Evolutionary conservation across 73 alveolate genomes (phyloP), one percentile per base, ranked within the genome.

Genomic region (Paramecium sonneborni): DNA sequence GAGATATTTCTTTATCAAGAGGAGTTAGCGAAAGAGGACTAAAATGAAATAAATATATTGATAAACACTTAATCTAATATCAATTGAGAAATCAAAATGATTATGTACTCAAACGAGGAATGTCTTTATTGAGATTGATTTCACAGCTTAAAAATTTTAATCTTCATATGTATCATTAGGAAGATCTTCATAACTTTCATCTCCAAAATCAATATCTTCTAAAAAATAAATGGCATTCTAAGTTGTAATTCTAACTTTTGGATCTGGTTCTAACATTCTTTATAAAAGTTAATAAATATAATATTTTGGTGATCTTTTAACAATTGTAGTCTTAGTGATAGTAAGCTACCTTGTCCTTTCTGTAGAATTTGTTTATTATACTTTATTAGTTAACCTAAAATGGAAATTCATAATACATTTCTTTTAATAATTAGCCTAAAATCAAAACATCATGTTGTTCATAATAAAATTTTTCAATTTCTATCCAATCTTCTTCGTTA

Each of bases 11-110:
- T 5, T 38, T 72, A n/a, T 72, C 67, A 4, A 35, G 86, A 72
- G 86, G 67, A 35, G 67, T 72, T 5, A 72, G 86, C 26, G 85
- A 72, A 18, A 72, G 86, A 35, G 86, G 86, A 72, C 26, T 62
- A 5, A 62, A 62, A 62, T 62, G 84, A 62, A 57, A 62, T 30
- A 62, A 11, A 12, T 30, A 30, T 26, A 26, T 30, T 0, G 20
- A 62, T 11, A 12, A 62, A 1, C 26, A 62, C 84, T 62, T 12
- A 62, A 23, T 62, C 44, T 62, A 30, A 62, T 62, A 18, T 52
- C 14, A 18, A 52, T 62, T 26, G 84, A 62, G 84, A 62, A 62
- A 62, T 30, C 39, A 62, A 62, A 57, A 30, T 62, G 7, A 23
- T 12, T 62, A 62, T 23, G 10, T 26, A 62, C 7, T 30, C 44